Conservation (phyloP, 208 protist species). For the Leishmania gerbilli region DNA sequence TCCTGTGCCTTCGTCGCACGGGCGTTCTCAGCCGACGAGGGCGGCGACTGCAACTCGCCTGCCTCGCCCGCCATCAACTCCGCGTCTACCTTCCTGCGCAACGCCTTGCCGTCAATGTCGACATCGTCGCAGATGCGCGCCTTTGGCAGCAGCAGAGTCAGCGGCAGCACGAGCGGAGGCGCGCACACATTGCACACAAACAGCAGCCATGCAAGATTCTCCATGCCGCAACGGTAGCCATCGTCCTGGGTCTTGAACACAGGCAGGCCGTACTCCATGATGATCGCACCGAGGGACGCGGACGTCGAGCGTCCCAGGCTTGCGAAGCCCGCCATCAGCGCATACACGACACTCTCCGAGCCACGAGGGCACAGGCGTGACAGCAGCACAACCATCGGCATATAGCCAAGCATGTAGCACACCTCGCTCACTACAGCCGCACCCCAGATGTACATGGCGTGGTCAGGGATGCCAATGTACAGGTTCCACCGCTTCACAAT, state of each 20-base stretch:
- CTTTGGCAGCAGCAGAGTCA: slow-evolving; percentile 47
- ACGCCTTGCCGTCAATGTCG: slow-evolving; percentile 40
- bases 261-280: slow-evolving; percentile 51
- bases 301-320: slow-evolving; percentile 59
- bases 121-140: slow-evolving; percentile 56
- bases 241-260: slow-evolving; percentile 31
- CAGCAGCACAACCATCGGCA: slow-evolving; percentile 75
- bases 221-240: slow-evolving; percentile 46
- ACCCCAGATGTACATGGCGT: slow-evolving; percentile 66
- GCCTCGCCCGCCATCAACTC: not conserved
- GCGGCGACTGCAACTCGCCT: not conserved
- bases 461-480: slow-evolving; percentile 47
- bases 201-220: slow-evolving; percentile 49
- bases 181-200: slow-evolving; percentile 48
- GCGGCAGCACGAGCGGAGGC: slow-evolving; percentile 52
- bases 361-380: slow-evolving; percentile 79
- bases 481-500: slow-evolving; percentile 76
- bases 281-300: slow-evolving; percentile 35
- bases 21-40: not conserved
- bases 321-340: slow-evolving; percentile 74
- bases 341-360: slow-evolving; percentile 76
- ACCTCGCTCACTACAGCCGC: slow-evolving; percentile 56
- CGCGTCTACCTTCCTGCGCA: slow-evolving; percentile 14
- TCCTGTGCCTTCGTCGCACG: not conserved
- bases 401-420: slow-evolving; percentile 68